These are phyloP conservation scores for Hypoxylon fragiforme DNA, from an alignment of 495 filamentous ascomycete species.

Conservation along the genomic window DNA sequence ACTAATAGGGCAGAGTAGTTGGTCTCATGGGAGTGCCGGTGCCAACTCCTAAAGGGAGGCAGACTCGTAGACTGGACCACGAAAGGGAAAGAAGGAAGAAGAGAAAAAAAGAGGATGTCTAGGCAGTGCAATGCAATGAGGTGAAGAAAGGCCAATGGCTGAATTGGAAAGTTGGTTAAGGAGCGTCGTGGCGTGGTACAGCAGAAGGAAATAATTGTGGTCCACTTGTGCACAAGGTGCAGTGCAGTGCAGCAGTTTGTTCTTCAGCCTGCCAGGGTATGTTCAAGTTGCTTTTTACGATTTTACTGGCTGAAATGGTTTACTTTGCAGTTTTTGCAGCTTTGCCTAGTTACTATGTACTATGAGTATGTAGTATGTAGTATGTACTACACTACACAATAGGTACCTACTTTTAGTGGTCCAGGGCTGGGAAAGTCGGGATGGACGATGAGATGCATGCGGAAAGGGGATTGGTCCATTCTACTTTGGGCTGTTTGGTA, in stretches of 20 bases:
- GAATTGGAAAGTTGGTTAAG: slow-evolving; percentile 10
- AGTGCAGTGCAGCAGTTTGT: no score
- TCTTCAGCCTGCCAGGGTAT: no score
- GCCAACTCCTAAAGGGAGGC: slow-evolving; percentile 17
- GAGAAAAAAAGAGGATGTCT: background rate
- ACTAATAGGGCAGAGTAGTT: slow-evolving; percentile 9
- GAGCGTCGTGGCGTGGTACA: slow-evolving; percentile 25
- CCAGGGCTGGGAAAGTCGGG: no score
- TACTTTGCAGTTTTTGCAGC: no score
- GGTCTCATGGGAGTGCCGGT: slow-evolving; percentile 11
- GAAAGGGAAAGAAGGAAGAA: background rate
- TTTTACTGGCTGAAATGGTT: no score
- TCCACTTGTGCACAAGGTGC: slow-evolving; percentile 9
- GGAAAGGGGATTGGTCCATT: slow-evolving; percentile 31
- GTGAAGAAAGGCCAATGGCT: slow-evolving; percentile 15
- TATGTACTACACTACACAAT: no score
- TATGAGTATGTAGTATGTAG: no score
- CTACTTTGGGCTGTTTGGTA: slow-evolving; percentile 13
- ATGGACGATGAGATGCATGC: slow-evolving; percentile 28
- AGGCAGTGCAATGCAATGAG: background rate
- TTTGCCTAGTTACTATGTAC: no score
- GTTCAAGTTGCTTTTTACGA: no score
- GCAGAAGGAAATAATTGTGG: slow-evolving; percentile 26
- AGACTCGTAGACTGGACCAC: slow-evolving; percentile 1
- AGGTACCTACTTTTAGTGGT: no score